Base-by-base conservation (phyloP, 805 yeast species). In the Saccharomyces cerevisiae region DNA sequence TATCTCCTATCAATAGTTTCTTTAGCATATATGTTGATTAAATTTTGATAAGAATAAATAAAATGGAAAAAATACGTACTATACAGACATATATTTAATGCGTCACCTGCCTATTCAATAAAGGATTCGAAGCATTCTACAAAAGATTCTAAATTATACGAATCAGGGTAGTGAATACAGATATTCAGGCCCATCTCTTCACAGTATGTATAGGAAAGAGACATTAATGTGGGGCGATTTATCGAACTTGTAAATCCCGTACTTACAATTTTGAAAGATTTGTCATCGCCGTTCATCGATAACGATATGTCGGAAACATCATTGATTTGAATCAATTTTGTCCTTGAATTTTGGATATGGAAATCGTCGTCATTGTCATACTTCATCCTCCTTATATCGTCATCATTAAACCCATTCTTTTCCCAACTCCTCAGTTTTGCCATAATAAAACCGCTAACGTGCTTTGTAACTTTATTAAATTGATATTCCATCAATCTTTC, bases 331-430 rank as follows among this genome's bases (percentile, higher is more conserved):
- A 67, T 60, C 10, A 60, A 52, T 49, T 61, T 53, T n/a, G 61
- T 47, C 32, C 50, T 46, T 5, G 30, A 24, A 8, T 52, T 32
- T 49, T 52, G 53, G 17, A 36, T 21, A 17, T 57, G 41, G 26
- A n/a, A n/a, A 5, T 46, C 5, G 8, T 48, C 56, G 1, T 55
- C 56, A 21, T 53, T 55, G 3, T 56, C 60, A 49, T 58, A 59
- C 51, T 61, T 65, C 69, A 65, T 63, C 49, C 64, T 57, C 51
- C 62, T 63, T 14, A 68, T 59, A 50, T 65, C 70, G 49, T 65
- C 65, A 48, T 66, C 70, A 50, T 62, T 61, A 46, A 63, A 65
- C 0, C 63, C 63, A 36, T 48, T 49, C 27, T 55, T 58, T 30
- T 59, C 57, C 65, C 66, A 65, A 2, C 61, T 59, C 24, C 43